Base-by-base conservation (phyloP, 2,329 filamentous ascomycete genomes). In the Pyricularia pennisetigena region DNA sequence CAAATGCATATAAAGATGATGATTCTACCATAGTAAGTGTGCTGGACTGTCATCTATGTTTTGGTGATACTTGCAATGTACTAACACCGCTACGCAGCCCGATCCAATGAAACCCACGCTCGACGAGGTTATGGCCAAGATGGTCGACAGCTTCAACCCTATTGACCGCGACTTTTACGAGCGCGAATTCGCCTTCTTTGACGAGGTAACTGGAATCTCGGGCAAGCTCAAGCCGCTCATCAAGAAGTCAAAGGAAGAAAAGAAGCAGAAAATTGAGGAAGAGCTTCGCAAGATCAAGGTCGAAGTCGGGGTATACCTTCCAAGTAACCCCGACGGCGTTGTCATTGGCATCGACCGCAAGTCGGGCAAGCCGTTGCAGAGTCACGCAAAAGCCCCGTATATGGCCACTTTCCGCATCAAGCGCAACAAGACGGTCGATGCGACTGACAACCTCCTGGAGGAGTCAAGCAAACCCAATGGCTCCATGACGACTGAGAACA, bases 221-320 rank as follows among this genome's bases (percentile, higher is more conserved):
- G 96, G 95, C 68, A 99, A 97, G 75, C 85, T 99, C 65, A 94
- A 95, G 74, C 95, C 96, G 1, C 91, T 91, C 74, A 96, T 99
- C 76, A 97, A 97, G 78, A 87, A 86, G 69, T 89, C 90, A 59
- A 99, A 99, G 79, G 91, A 93, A 1, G 94, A 97, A 79, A 99
- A 99, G 85, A 98, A 97, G 78, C 91, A 95, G 76, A 99, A 98
- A 82, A 99, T 99, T 71, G 95, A 98, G 76, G 96, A 99, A 79
- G 95, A 99, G 76, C 83, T 99, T 62, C 92, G 95, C 72, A 97
- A 97, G 79, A 98, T 99, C 78, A 90, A 97, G 77, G 92, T 99
- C 2, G 94, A 98, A 73, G 91, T 98, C 61, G 95, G 95, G 20
- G 96, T 99, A 7, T 99, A 99, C 77, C 85, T 99, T 20, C 95